Evolutionary conservation across 805 yeast species (phyloP).

Genomic region (Lipomyces oligophaga): DNA sequence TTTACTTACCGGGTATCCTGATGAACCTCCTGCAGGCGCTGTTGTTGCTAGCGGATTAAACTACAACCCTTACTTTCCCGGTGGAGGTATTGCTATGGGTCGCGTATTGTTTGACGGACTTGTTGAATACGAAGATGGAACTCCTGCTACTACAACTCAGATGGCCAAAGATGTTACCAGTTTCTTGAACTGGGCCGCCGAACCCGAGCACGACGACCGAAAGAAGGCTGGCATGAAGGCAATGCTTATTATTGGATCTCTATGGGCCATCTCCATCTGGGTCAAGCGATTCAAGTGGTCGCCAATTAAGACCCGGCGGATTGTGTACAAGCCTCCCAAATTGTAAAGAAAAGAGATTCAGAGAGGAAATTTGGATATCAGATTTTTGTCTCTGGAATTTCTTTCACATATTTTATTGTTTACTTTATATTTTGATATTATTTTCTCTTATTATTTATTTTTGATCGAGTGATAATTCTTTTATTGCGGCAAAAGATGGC

Average conservation of each 20-base stretch:
- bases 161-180: slow-evolving; percentile 98
- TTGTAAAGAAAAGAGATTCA: no score
- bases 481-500: no score
- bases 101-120: slow-evolving; percentile 95
- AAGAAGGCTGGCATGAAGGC: slow-evolving; percentile 96
- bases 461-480: no score
- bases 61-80: slow-evolving; percentile 99
- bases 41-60: slow-evolving; percentile 87
- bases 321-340: slow-evolving; percentile 88
- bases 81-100: slow-evolving; percentile 99
- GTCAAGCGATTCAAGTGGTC: slow-evolving; percentile 98
- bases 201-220: slow-evolving; percentile 98
- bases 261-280: slow-evolving; percentile 80
- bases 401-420: no score
- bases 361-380: no score
- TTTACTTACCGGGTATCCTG: slow-evolving; percentile 96
- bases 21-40: slow-evolving; percentile 95
- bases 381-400: no score
- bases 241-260: slow-evolving; percentile 66
- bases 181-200: slow-evolving; percentile 97
- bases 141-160: slow-evolving; percentile 96
- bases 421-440: no score
- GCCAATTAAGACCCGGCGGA: slow-evolving; percentile 90
- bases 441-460: no score
- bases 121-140: slow-evolving; percentile 98